phyloP scores from a whole-genome alignment of 768 basidiomycete genomes.

The Myochromella boudieri region DNA sequence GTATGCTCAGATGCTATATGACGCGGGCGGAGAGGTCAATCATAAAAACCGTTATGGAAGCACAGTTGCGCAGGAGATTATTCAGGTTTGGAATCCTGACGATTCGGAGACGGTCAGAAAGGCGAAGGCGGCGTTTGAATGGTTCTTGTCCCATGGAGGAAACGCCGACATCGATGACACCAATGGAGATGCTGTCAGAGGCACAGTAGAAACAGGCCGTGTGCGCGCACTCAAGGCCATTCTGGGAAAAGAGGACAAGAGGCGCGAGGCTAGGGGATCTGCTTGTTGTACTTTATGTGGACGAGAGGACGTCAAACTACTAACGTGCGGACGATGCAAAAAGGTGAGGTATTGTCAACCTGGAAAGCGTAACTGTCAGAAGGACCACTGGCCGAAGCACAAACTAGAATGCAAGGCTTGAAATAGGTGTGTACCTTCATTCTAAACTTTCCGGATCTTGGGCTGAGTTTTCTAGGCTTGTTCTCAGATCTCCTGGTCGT shows the following conservation, averaged over 20 bases:
- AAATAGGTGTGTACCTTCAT: not conserved
- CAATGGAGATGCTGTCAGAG: slow-evolving; percentile 32
- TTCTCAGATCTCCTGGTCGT: not conserved
- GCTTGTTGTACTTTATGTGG: slow-evolving; percentile 36
- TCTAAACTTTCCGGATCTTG: not conserved
- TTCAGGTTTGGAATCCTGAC: slow-evolving; percentile 24
- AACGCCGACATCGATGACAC: slow-evolving; percentile 38
- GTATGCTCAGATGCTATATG: slow-evolving; percentile 39
- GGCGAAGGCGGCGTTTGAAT: slow-evolving; percentile 29
- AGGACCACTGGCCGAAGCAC: slow-evolving; percentile 39
- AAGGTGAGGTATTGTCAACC: slow-evolving; percentile 33
- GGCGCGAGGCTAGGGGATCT: slow-evolving; percentile 24
- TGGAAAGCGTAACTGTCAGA: slow-evolving; percentile 31
- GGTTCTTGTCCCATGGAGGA: slow-evolving; percentile 43
- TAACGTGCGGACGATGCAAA: slow-evolving; percentile 35
- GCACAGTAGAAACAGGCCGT: slow-evolving; percentile 12
- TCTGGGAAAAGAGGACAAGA: slow-evolving; percentile 30
- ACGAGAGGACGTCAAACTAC: slow-evolving; percentile 24
- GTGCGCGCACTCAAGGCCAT: slow-evolving; percentile 17
- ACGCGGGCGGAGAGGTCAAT: slow-evolving; percentile 43
- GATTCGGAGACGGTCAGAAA: slow-evolving; percentile 20
- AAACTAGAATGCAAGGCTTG: slow-evolving; percentile 33
- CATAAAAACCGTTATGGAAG: slow-evolving; percentile 38
- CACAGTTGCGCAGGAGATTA: slow-evolving; percentile 38
- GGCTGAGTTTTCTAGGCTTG: not conserved